Conservation (phyloP, 345 rosid species). For the Pistacia atlantica region DNA sequence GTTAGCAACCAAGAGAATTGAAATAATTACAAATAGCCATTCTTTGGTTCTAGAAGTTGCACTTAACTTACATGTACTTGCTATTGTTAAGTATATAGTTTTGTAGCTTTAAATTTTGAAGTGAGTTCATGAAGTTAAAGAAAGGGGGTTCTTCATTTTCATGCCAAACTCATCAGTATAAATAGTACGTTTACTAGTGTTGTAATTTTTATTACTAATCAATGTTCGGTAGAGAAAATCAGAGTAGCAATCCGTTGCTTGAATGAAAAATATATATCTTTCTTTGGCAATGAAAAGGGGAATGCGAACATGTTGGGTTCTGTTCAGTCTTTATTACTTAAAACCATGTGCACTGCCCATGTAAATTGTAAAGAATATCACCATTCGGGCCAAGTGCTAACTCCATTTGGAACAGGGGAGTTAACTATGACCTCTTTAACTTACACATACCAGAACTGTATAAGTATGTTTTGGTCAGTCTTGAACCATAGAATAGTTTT, state of each 20-base stretch:
- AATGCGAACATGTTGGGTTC: neutral
- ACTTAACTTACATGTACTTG: neutral
- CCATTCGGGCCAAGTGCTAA: neutral
- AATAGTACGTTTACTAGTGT: too few species aligned
- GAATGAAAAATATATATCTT: neutral
- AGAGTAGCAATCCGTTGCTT: neutral
- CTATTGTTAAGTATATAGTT: neutral
- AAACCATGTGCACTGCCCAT: neutral
- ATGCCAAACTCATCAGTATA: neutral
- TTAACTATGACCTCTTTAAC: neutral
- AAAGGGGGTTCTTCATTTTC: neutral
- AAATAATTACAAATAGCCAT: neutral
- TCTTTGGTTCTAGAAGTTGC: neutral
- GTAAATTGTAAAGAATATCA: neutral
- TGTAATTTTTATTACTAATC: too few species aligned
- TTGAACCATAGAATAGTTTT: neutral
- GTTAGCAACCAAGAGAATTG: neutral
- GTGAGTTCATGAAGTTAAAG: neutral
- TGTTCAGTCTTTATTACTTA: too few species aligned
- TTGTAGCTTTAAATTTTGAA: neutral
- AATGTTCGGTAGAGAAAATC: neutral
- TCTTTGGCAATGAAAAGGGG: constrained; percentile 3
- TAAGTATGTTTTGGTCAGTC: neutral
- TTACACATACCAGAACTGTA: neutral
- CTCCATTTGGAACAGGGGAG: neutral